Evolutionary conservation across 805 yeast genomes (phyloP), one percentile per base, ranked within the genome.

Genomic region (Wickerhamiella occidentalis): DNA sequence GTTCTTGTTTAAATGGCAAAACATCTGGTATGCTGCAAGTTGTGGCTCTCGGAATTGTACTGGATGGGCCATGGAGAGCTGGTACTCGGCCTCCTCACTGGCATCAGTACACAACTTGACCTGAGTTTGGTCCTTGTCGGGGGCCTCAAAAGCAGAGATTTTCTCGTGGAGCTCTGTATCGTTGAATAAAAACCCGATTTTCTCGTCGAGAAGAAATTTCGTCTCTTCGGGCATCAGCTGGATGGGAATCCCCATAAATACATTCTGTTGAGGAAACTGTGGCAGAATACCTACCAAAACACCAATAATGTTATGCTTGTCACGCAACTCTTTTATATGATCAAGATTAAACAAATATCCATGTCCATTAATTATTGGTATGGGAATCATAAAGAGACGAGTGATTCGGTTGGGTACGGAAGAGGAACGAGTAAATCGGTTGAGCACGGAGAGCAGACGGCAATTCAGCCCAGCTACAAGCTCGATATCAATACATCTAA

Each of bases 181-280:
- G 50, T 73, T 76, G 0, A 74, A 70, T 2, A 81, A 58, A 3
- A 68, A 56, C 1, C 63, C 66, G 0, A 73, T 78, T 17, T 62
- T 58, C 0, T 67, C 67, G 3, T 67, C 65, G 7, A 80, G 68
- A 25, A 87, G 67, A 77, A 84, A 84, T 9, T 77, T 53, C 0
- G 80, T 77, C 58, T 90, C 97, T 63, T 85, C 94, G 0, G 76
- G 64, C 65, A 78, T 72, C 40, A 90, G 67, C 58, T 78, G 77
- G 46, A 92, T 64, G 0, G 98, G 98, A 2, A 88, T 65, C 0
- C 95, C 94, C 37, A 85, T 68, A 58, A 88, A 82, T n/a, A 80
- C 70, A 59, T 86, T 87, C 60, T 90, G 98, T 62, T 92, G 98
- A 1, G 96, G 92, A n/a, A 88, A 86, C 43, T 78, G 72, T 0